Conservation (phyloP, 805 yeast genomes). For the Lachancea waltii region DNA sequence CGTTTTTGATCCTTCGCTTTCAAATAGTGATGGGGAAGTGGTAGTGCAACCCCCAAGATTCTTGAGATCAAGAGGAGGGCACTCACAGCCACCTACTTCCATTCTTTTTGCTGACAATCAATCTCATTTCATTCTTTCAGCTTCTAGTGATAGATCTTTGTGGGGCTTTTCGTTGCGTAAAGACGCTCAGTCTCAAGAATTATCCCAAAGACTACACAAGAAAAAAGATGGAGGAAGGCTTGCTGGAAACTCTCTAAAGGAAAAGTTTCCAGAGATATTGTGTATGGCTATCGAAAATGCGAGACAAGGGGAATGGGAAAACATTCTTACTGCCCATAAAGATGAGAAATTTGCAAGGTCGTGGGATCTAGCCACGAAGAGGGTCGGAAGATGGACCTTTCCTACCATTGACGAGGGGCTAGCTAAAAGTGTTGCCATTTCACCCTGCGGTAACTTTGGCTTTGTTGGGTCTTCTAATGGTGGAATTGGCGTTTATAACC, state of each 20-base stretch:
- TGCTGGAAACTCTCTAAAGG: slow-evolving; percentile 56
- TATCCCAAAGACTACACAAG: slow-evolving; percentile 66
- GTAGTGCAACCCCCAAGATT: slow-evolving; percentile 86
- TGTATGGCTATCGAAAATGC: slow-evolving; percentile 65
- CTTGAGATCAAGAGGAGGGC: slow-evolving; percentile 95
- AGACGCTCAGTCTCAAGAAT: slow-evolving; percentile 92
- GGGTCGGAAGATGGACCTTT: slow-evolving; percentile 69
- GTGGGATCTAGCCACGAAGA: slow-evolving; percentile 76
- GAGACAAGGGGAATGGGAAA: slow-evolving; percentile 89
- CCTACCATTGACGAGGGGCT: slow-evolving; percentile 70
- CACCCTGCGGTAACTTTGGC: slow-evolving; percentile 94
- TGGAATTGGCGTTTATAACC: slow-evolving; percentile 74
- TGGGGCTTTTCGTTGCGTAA: slow-evolving; percentile 92
- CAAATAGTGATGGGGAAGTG: slow-evolving; percentile 41
- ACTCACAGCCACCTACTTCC: slow-evolving; percentile 77
- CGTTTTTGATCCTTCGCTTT: slow-evolving; percentile 87
- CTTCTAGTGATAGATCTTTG: slow-evolving; percentile 76
- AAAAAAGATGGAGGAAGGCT: slow-evolving; percentile 41
- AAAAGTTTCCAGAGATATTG: slow-evolving; percentile 71
- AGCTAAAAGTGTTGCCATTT: slow-evolving; percentile 69
- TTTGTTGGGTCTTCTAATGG: slow-evolving; percentile 86
- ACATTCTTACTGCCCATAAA: slow-evolving; percentile 80
- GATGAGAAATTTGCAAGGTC: slow-evolving; percentile 80
- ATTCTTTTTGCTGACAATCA: slow-evolving; percentile 72
- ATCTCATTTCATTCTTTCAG: slow-evolving; percentile 80